Percentiles rank a stretch among this genome's conserved stretches.
Conservation (phyloP, 1,139 yeast species). For the Geotrichum restrictum region DNA sequence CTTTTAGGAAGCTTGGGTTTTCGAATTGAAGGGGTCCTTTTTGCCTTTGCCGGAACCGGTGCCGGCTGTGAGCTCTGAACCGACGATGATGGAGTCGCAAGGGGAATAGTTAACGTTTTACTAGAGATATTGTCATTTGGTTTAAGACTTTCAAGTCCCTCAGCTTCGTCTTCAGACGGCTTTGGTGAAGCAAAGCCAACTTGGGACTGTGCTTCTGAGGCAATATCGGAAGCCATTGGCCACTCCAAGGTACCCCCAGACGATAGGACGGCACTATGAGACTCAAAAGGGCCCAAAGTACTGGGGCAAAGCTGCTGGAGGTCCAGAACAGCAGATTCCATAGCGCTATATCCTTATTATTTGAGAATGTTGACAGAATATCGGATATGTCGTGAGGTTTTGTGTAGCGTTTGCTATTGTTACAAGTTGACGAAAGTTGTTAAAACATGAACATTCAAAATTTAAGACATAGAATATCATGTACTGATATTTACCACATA, state of each 20-base stretch:
- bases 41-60: conserved; percentile 8
- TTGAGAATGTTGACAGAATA: background rate
- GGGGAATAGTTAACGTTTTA: background rate
- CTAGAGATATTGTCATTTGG: background rate
- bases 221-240: background rate
- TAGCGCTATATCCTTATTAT: background rate
- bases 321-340: conserved; percentile 3
- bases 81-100: conserved; percentile 2
- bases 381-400: background rate
- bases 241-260: background rate
- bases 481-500: conserved; percentile 1
- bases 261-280: background rate
- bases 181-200: background rate
- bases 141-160: background rate
- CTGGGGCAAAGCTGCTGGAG: conserved; percentile 3
- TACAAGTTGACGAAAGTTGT: background rate
- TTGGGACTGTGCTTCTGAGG: background rate
- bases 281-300: background rate
- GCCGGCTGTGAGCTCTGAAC: background rate
- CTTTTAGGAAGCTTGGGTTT: conserved; percentile 32
- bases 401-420: background rate
- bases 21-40: conserved; percentile 18
- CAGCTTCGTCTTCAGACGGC: background rate
- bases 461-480: background rate
- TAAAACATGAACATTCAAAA: background rate